phyloP scores from a whole-genome alignment of 257 asterid genomes.

The Sherardia arvensis region DNA sequence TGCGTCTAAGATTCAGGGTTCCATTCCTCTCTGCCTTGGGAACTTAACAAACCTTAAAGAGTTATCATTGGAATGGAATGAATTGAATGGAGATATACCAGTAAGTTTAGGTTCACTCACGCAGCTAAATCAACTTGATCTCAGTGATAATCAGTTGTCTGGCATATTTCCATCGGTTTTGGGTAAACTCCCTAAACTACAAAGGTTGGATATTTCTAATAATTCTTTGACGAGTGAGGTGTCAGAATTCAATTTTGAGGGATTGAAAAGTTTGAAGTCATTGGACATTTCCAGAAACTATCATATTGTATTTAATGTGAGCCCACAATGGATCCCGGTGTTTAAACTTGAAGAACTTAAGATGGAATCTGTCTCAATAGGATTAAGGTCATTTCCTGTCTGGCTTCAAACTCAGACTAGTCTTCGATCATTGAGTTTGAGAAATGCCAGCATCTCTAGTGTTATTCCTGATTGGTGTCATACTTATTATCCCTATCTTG shows the following conservation, averaged over 20 bases:
- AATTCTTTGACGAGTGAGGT: background rate
- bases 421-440: background rate
- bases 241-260: background rate
- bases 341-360: background rate
- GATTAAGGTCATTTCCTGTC: background rate
- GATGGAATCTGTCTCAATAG: constrained; percentile 1
- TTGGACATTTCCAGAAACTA: background rate
- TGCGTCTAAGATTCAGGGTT: background rate
- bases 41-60: background rate
- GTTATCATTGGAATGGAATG: background rate
- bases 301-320: background rate
- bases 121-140: background rate
- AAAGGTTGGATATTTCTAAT: background rate
- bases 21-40: background rate
- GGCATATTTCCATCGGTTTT: background rate
- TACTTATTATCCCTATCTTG: background rate
- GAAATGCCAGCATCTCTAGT: background rate
- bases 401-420: constrained; percentile 14
- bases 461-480: constrained; percentile 13
- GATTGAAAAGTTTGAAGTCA: background rate
- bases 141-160: background rate
- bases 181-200: constrained; percentile 4
- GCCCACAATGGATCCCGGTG: background rate
- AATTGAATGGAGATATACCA: background rate
- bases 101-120: background rate